Percentiles rank a stretch among this genome's conserved stretches.
These are phyloP conservation scores for Oidiodendron maius DNA, from an alignment of 495 filamentous ascomycete genomes.

Conservation along the genomic window DNA sequence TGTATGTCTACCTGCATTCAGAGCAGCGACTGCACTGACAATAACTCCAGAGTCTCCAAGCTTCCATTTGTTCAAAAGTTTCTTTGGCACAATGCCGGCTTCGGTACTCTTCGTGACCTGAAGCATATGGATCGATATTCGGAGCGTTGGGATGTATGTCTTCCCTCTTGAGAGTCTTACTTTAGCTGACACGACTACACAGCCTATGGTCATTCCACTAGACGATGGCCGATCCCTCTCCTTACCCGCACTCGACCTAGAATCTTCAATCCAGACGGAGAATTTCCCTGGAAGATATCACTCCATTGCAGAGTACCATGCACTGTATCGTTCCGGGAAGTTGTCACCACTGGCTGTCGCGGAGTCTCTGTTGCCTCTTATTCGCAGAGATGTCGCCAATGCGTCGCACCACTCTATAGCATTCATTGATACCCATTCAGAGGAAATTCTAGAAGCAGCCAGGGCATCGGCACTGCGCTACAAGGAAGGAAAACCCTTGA, in stretches of 20 bases:
- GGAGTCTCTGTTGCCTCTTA: conserved; percentile 62
- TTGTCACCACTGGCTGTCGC: conserved; percentile 67
- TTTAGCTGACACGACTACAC: not conserved
- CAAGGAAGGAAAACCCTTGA: conserved; percentile 52
- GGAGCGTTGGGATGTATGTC: conserved; percentile 55
- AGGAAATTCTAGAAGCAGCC: conserved; percentile 60
- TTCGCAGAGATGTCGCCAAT: conserved; percentile 49
- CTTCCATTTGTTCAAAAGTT: conserved; percentile 48
- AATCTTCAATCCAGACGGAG: conserved; percentile 27
- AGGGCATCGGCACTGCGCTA: conserved; percentile 66
- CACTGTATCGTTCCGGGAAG: conserved; percentile 59
- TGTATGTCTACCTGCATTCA: conserved; percentile 7
- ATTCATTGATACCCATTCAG: conserved; percentile 56
- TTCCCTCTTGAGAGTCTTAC: not conserved
- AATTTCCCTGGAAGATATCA: conserved; percentile 48
- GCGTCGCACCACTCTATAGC: conserved; percentile 58
- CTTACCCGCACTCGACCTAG: conserved; percentile 28
- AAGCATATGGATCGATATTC: conserved; percentile 51
- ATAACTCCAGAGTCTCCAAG: conserved; percentile 42
- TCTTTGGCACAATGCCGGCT: conserved; percentile 74
- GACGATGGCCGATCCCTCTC: conserved; percentile 21
- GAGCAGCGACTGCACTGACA: not conserved
- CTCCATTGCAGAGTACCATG: conserved; percentile 72
- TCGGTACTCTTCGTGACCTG: conserved; percentile 53
- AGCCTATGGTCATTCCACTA: conserved; percentile 75